Conservation (phyloP, 208 protist species). For the Porcisia deanei region DNA sequence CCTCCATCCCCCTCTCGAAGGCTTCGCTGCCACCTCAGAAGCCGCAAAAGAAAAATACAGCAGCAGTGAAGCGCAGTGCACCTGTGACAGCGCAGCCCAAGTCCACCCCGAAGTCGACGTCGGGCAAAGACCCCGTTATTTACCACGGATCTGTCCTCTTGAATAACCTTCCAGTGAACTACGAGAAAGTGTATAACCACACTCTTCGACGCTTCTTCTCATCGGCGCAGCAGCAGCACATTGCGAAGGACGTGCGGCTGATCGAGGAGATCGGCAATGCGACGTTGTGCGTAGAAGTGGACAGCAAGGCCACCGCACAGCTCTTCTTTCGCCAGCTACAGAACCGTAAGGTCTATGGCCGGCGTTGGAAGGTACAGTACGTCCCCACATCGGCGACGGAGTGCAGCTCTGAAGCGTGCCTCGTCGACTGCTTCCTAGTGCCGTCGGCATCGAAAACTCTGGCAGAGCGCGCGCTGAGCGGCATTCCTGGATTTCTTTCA, state of each 20-base stretch:
- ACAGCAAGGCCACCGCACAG: conserved; percentile 52
- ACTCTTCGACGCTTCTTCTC: conserved; percentile 60
- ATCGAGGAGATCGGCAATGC: conserved; percentile 77
- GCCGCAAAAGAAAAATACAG: background rate
- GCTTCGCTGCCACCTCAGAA: background rate
- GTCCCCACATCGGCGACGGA: conserved; percentile 38
- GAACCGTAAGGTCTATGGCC: conserved; percentile 64
- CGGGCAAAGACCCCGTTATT: conserved; percentile 34
- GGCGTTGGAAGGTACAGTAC: conserved; percentile 80
- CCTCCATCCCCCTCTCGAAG: conserved; percentile 2
- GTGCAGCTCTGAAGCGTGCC: conserved; percentile 55
- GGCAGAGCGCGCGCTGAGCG: conserved; percentile 57
- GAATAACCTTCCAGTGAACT: conserved; percentile 60
- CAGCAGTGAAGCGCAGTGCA: conserved; percentile 5
- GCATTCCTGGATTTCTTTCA: conserved; percentile 70
- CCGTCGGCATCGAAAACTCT: conserved; percentile 47
- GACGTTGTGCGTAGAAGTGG: conserved; percentile 70
- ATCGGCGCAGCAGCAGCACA: conserved; percentile 23
- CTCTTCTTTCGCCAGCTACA: conserved; percentile 66
- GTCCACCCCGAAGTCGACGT: background rate
- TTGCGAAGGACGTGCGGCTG: conserved; percentile 38
- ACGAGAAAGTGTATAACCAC: conserved; percentile 68
- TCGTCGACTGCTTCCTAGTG: conserved; percentile 66
- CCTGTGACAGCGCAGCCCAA: background rate
- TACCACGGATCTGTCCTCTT: conserved; percentile 68